Evolutionary conservation across 257 asterid species (phyloP), one percentile per base, ranked within the genome.

Genomic region (Rhazya stricta): DNA sequence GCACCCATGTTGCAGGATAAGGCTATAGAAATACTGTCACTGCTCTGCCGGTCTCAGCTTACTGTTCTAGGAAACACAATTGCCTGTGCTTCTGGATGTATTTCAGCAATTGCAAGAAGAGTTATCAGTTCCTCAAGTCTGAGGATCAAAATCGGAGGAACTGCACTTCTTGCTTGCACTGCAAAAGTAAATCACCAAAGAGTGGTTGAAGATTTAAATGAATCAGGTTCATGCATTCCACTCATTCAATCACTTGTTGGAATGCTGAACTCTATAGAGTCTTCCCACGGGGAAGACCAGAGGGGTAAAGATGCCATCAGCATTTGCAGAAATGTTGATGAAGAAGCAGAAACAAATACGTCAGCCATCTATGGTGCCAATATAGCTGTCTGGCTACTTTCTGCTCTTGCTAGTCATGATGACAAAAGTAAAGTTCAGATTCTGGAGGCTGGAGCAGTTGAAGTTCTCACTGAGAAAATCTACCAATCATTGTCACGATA

Each of bases 361-460:
- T 88, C 94, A n/a, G 88, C 85, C 71, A 89, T 95, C 75, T 82
- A 78, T 79, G 92, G 98, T 79, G 81, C 88, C 81, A 83, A 88
- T 80, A 88, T 95, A 61, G 91, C 96, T 45, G 85, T 87, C 68
- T 95, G 98, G 99, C 93, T 95, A 79, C 97, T 95, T 79, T 87
- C 96, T 77, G 84, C 83, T 75, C 92, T 95, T 82, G 97, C 96
- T 70, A 84, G 92, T 79, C 87, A 77, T 71, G 96, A 92, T 83
- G 91, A 85, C 69, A 84, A 79, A 83, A 83, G 91, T 80, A 95
- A 85, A 84, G 76, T 78, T 71, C 96, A 89, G 83, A 88, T 92
- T 83, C 82, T 88, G 94, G 96, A 95, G 83, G 96, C 96, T 80
- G 99, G 96, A 80, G 96, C 94, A 61, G 85, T 92, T 74, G 99